phyloP scores from a whole-genome alignment of 23 red algal species.

The Chondrus crispus region DNA sequence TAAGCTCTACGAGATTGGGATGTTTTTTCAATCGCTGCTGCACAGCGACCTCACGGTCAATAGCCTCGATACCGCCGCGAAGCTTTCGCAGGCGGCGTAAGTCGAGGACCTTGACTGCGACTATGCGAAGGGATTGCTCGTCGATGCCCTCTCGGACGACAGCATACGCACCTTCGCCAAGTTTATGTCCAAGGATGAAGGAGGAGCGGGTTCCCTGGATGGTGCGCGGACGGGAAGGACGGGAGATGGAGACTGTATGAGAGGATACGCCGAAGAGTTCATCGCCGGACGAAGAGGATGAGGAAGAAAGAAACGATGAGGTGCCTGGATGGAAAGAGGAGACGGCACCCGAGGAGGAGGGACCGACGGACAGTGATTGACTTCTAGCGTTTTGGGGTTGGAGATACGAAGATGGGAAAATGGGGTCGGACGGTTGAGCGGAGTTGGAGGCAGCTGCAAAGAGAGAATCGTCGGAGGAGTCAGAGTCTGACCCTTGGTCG shows the following conservation, averaged over 20 bases:
- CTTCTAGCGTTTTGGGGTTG: background rate
- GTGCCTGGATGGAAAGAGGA: background rate
- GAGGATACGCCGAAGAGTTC: slow-evolving; percentile 9
- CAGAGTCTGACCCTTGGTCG: background rate
- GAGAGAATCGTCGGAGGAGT: background rate
- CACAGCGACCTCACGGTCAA: slow-evolving; percentile 84
- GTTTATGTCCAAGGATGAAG: slow-evolving; percentile 85
- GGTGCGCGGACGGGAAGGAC: slow-evolving; percentile 12
- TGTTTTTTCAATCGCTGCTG: slow-evolving; percentile 79
- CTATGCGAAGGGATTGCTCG: slow-evolving; percentile 81
- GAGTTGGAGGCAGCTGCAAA: background rate
- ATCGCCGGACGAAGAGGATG: background rate
- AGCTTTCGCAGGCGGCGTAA: slow-evolving; percentile 66
- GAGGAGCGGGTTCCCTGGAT: slow-evolving; percentile 49
- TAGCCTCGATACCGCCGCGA: slow-evolving; percentile 76
- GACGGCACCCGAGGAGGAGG: background rate
- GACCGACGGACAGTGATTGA: background rate
- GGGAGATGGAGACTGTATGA: background rate
- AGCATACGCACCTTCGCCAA: slow-evolving; percentile 91
- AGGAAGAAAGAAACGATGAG: slow-evolving; percentile 12
- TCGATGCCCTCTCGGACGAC: slow-evolving; percentile 94
- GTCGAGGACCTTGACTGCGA: slow-evolving; percentile 93
- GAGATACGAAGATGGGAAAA: background rate
- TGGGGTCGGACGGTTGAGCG: background rate
- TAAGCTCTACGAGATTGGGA: slow-evolving; percentile 88